A percentile compares a stretch with the other conserved stretches of the same genome.
Evolutionary conservation across 192 early-diverging fungal species (phyloP).

Genomic region (Coemansia sp.): DNA sequence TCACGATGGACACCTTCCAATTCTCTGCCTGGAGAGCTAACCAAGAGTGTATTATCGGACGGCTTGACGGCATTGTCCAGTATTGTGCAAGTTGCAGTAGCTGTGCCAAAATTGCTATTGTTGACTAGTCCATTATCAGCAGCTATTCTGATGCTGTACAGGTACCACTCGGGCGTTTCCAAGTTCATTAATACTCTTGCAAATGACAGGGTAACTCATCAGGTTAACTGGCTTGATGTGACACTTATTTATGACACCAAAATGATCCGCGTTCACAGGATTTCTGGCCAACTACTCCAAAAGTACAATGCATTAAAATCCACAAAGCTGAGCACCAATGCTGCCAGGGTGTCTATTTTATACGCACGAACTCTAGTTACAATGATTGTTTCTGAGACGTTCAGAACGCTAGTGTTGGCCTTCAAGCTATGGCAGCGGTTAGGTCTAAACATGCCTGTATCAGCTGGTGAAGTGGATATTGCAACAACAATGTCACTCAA

Average conservation of each 20-base stretch:
- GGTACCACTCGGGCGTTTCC: background rate
- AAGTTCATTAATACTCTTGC: background rate
- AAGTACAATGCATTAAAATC: background rate
- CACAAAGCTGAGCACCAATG: background rate
- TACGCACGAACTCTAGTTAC: background rate
- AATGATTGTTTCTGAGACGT: background rate
- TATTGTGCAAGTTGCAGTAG: background rate
- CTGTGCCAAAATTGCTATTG: background rate
- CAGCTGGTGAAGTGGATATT: slow-evolving; percentile 16
- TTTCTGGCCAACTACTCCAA: background rate
- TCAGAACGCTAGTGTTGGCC: slow-evolving; percentile 1
- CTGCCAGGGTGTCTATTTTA: background rate
- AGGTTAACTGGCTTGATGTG: background rate
- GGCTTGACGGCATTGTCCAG: background rate
- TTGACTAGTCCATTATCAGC: background rate
- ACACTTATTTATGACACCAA: background rate
- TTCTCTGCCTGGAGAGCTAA: background rate
- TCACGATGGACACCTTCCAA: background rate
- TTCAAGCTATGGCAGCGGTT: slow-evolving; percentile 9
- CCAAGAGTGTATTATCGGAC: background rate
- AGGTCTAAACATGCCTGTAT: background rate
- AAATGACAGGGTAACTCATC: background rate
- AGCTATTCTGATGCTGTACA: background rate
- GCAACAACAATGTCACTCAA: background rate
- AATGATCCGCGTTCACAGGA: background rate